A percentile compares a stretch with the other conserved stretches of the same genome.
phyloP scores from a whole-genome alignment of 1,284 basidiomycete genomes.

The Microbotryomycetes sp. region DNA sequence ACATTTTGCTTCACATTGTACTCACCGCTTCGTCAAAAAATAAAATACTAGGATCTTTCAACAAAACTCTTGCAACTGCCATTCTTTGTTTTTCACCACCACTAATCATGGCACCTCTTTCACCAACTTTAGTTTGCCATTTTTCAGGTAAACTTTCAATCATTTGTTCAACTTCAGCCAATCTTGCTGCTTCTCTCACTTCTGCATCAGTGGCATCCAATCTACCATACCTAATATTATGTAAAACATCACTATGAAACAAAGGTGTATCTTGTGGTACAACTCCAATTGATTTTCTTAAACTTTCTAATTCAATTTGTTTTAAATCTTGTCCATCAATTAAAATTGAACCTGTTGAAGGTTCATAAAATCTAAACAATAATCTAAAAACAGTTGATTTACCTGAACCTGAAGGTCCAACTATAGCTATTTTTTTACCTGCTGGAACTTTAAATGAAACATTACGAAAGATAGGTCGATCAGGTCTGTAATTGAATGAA shows the following conservation, averaged over 20 bases:
- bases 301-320: constrained; percentile 62
- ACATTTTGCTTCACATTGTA: constrained; percentile 30
- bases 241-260: constrained; percentile 87
- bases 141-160: constrained; percentile 74
- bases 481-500: constrained; percentile 80
- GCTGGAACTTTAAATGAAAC: constrained; percentile 90
- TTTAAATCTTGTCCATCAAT: constrained; percentile 83
- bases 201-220: constrained; percentile 81
- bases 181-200: constrained; percentile 70
- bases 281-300: constrained; percentile 75
- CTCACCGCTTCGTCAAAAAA: constrained; percentile 96
- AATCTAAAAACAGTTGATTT: constrained; percentile 95
- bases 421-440: constrained; percentile 91
- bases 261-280: constrained; percentile 97
- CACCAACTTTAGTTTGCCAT: constrained; percentile 87
- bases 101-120: constrained; percentile 93
- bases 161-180: constrained; percentile 81
- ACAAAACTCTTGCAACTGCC: constrained; percentile 82
- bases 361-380: constrained; percentile 90
- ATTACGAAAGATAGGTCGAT: constrained; percentile 81
- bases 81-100: constrained; percentile 96
- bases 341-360: constrained; percentile 67
- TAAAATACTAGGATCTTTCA: constrained; percentile 90
- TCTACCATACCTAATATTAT: constrained; percentile 92
- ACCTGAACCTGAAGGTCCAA: constrained; percentile 95